Evolutionary conservation across 495 filamentous ascomycete species (phyloP).

Genomic region (Choiromyces venosus): DNA sequence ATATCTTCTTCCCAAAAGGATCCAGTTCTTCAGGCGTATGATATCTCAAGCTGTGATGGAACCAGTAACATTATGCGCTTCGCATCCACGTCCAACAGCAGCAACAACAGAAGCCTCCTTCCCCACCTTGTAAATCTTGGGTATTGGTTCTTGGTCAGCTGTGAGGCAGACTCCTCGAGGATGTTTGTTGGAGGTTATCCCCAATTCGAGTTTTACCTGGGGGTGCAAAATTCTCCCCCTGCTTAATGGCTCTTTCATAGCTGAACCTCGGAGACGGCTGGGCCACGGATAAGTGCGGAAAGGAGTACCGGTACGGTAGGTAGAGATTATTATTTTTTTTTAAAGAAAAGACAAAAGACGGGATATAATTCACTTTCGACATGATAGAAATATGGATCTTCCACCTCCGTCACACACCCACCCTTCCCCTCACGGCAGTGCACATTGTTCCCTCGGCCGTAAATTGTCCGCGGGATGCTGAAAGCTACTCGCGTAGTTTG

Average conservation of each 20-base stretch:
- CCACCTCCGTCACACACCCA: neutral
- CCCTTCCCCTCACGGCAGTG: neutral
- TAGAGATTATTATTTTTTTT: neutral
- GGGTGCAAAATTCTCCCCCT: neutral
- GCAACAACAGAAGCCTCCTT: slow-evolving; percentile 1
- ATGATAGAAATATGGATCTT: neutral
- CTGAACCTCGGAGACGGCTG: neutral
- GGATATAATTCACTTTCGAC: neutral
- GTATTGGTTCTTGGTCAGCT: neutral
- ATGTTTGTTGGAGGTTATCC: neutral
- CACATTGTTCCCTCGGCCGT: neutral
- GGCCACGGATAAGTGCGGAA: neutral
- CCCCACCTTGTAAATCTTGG: neutral
- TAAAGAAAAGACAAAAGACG: neutral
- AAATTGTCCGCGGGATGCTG: neutral
- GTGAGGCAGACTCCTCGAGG: neutral
- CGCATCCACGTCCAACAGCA: neutral
- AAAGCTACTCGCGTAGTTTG: neutral
- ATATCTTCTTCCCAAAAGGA: neutral
- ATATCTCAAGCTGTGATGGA: neutral
- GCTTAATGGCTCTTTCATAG: neutral
- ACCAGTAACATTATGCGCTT: neutral
- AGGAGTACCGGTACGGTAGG: neutral
- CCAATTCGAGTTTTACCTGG: neutral
- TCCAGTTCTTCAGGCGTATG: neutral